Conservation (phyloP, 495 filamentous ascomycete species). For the Geoglossum glabrum region DNA sequence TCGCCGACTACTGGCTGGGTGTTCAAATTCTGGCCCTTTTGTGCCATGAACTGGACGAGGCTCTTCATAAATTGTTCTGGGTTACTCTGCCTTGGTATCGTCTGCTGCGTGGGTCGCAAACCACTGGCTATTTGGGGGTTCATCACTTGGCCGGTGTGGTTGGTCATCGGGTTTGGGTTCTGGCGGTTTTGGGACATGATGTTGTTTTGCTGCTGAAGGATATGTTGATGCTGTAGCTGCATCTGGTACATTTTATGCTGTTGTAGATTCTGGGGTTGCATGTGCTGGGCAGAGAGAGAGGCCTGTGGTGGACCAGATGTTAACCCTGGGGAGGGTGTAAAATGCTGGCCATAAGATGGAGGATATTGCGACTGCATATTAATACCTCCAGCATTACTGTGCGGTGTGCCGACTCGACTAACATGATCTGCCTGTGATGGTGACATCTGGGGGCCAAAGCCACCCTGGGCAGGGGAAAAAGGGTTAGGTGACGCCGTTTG, state of each 20-base stretch:
- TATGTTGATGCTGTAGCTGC: conserved; percentile 19
- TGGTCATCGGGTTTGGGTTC: neutral
- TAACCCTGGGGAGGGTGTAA: conserved; percentile 28
- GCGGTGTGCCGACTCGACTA: conserved; percentile 53
- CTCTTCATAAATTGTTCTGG: conserved; percentile 59
- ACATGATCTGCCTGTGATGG: conserved; percentile 60
- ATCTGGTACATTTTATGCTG: conserved; percentile 20
- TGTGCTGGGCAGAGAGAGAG: conserved; percentile 34
- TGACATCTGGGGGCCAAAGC: conserved; percentile 57
- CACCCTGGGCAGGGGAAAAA: conserved; percentile 54
- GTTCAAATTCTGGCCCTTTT: conserved; percentile 47
- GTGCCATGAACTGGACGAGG: conserved; percentile 49
- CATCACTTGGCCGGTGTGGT: conserved; percentile 1
- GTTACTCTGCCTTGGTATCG: conserved; percentile 20
- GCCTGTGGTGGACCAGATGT: conserved; percentile 22
- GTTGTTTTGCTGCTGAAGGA: conserved; percentile 1
- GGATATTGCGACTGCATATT: conserved; percentile 5
- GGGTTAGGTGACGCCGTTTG: conserved; percentile 82
- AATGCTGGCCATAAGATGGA: conserved; percentile 28
- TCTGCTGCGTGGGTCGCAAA: conserved; percentile 1
- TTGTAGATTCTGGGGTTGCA: conserved; percentile 33
- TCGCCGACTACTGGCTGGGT: conserved; percentile 47
- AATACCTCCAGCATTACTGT: conserved; percentile 31
- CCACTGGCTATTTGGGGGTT: conserved; percentile 4
- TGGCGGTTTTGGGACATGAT: neutral